These are phyloP conservation scores for Neoascochyta sp. DNA, from an alignment of 2,329 filamentous ascomycete species.

Conservation along the genomic window DNA sequence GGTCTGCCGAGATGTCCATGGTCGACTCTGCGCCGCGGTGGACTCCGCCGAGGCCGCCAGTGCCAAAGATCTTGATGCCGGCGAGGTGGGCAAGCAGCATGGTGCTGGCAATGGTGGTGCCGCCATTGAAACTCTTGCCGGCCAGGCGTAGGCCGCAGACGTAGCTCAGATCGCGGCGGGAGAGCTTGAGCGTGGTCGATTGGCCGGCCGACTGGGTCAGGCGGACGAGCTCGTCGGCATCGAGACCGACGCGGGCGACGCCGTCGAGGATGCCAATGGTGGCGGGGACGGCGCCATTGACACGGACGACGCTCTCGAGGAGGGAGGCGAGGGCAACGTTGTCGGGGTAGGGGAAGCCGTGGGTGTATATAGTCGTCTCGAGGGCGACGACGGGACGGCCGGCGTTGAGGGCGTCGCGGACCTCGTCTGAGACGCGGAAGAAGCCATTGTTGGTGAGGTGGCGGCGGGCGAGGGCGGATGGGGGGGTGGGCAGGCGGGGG, in stretches of 20 bases:
- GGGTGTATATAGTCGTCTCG: constrained; percentile 96
- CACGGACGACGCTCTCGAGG: constrained; percentile 76
- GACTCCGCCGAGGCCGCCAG: constrained; percentile 89
- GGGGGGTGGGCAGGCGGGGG: constrained; percentile 10
- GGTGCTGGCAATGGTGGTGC: constrained; percentile 89
- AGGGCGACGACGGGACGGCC: constrained; percentile 84
- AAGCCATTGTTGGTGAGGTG: constrained; percentile 47
- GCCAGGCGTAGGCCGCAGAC: constrained; percentile 68
- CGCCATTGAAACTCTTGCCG: constrained; percentile 72
- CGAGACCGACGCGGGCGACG: constrained; percentile 74
- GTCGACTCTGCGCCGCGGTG: constrained; percentile 82
- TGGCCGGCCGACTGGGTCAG: constrained; percentile 65
- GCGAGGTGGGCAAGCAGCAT: constrained; percentile 85
- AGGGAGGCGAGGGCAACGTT: constrained; percentile 73
- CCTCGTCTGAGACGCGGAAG: constrained; percentile 75
- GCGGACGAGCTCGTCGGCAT: constrained; percentile 65
- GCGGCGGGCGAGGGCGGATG: constrained; percentile 13
- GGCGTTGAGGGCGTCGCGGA: constrained; percentile 68
- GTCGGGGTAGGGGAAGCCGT: constrained; percentile 72
- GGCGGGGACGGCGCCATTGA: constrained; percentile 74
- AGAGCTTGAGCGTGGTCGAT: constrained; percentile 72
- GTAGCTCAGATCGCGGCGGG: constrained; percentile 79
- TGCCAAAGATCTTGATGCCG: constrained; percentile 89
- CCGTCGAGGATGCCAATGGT: constrained; percentile 87
- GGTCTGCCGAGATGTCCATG: constrained; percentile 91